phyloP scores from a whole-genome alignment of 2,329 filamentous ascomycete genomes.

The Hirsutella rhossiliensis region DNA sequence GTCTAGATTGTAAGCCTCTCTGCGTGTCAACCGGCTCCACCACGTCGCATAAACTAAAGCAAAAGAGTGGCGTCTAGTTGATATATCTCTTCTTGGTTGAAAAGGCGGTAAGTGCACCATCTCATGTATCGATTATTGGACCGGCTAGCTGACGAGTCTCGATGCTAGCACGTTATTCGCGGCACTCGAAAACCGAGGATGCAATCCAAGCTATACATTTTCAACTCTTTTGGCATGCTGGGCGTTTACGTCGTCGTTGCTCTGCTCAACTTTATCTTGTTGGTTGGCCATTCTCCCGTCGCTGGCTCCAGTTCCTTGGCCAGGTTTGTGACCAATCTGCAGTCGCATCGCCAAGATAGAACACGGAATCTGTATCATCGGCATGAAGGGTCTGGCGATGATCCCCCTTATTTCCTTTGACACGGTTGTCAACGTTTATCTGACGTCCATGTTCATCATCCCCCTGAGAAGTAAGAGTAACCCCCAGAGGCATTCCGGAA shows the following conservation, averaged over 20 bases:
- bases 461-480: conserved; percentile 39
- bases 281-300: conserved; percentile 12
- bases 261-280: conserved; percentile 50
- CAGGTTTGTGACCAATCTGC: not conserved
- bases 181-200: conserved; percentile 34
- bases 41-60: no score
- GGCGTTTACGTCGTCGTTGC: conserved; percentile 34
- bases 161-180: conserved; percentile 41
- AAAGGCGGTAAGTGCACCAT: conserved; percentile 38
- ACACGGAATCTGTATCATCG: conserved; percentile 46
- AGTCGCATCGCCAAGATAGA: conserved; percentile 46
- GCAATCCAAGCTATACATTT: conserved; percentile 44
- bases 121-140: not conserved
- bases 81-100: conserved; percentile 55
- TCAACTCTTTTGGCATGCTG: conserved; percentile 47
- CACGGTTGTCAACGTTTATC: conserved; percentile 47
- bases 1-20: conserved; percentile 17
- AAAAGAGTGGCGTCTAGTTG: conserved; percentile 18
- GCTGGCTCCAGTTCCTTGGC: not conserved
- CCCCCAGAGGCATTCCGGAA: not conserved
- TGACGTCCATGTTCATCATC: conserved; percentile 49
- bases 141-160: conserved; percentile 3
- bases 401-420: conserved; percentile 51
- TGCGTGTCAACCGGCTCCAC: no score
- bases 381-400: conserved; percentile 47